These are phyloP conservation scores for Phytophthora palmivora DNA, from an alignment of 352 stramenopile species.

Conservation along the genomic window DNA sequence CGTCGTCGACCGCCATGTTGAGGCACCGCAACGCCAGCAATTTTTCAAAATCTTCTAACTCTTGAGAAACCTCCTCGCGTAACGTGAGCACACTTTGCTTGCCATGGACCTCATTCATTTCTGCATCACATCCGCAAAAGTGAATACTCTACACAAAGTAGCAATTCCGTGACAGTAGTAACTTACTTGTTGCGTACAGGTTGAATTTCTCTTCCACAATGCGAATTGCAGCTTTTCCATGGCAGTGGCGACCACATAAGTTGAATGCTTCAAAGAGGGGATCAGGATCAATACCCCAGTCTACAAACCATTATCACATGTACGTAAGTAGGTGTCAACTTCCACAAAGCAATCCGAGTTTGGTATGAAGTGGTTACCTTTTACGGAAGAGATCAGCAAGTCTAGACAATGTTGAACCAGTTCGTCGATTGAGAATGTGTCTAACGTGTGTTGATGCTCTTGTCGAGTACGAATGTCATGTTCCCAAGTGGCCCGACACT, in stretches of 20 bases:
- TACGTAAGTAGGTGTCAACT: too few species aligned
- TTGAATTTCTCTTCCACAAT: constrained; percentile 64
- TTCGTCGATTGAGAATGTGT: constrained; percentile 46
- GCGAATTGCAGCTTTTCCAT: constrained; percentile 47
- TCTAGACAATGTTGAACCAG: constrained; percentile 62
- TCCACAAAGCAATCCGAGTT: constrained; percentile 2
- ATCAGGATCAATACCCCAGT: constrained; percentile 73
- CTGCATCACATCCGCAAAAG: constrained; percentile 21
- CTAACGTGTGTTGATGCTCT: constrained; percentile 28
- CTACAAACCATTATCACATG: constrained; percentile 28
- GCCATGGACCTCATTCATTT: constrained; percentile 61
- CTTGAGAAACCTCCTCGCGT: constrained; percentile 72
- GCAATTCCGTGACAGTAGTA: not conserved
- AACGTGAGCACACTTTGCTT: constrained; percentile 59
- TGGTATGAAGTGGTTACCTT: constrained; percentile 39
- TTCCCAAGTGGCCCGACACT: constrained; percentile 60
- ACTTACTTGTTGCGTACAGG: constrained; percentile 47
- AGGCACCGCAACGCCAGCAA: constrained; percentile 66
- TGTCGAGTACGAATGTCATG: constrained; percentile 35
- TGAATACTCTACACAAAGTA: not conserved
- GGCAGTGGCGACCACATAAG: constrained; percentile 57
- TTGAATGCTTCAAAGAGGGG: constrained; percentile 75
- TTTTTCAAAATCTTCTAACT: constrained; percentile 74
- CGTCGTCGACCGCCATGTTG: constrained; percentile 53
- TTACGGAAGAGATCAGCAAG: constrained; percentile 61